Base-by-base conservation (phyloP, 805 yeast genomes). In the Yamadazyma sp. region DNA sequence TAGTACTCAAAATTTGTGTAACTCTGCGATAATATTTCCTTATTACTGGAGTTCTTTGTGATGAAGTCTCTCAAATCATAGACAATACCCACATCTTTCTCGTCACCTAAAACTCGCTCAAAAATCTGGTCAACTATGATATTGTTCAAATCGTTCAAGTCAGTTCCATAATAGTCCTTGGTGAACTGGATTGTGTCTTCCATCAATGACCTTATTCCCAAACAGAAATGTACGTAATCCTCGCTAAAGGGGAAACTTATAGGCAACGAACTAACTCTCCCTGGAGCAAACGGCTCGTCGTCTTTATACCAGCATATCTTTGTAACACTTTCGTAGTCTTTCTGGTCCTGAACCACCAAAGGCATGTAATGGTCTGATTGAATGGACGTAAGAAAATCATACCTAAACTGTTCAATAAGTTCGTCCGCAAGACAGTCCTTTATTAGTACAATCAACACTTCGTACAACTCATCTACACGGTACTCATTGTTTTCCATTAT, bases 281-380 rank as follows among this genome's bases (percentile, higher is more conserved):
- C 54, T 4, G 71, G 72, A 1, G 77, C 73, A 50, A 67, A 67
- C 1, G 64, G 54, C 11, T 73, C 73, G 37, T 67, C 73, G 3
- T 75, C 75, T 35, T 72, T 69, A 54, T 81, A 80, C 95, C 95
- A 87, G 45, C 87, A 75, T 1, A 80, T 72, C 16, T 69, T 70
- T 41, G 82, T 67, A 22, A 84, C 78, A 44, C 78, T 77, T 14
- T 78, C 80, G 55, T 80, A 86, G 34, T 83, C 73, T 9, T 68
- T 64, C 27, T 63, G 57, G 35, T 78, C 78, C 44, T 80, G 74
- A 21, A 89, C 78, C 0, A 76, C 75, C 66, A 89, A 74, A 9
- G 96, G 95, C 88, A 86, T 87, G 47, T 87, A 86, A 55, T 87
- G 93, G 55, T 91, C 97, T 16, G 82, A 81, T 43, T 77, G 75